These are phyloP conservation scores for Isabelozyma heimii DNA, from an alignment of 805 yeast genomes.

Conservation along the genomic window DNA sequence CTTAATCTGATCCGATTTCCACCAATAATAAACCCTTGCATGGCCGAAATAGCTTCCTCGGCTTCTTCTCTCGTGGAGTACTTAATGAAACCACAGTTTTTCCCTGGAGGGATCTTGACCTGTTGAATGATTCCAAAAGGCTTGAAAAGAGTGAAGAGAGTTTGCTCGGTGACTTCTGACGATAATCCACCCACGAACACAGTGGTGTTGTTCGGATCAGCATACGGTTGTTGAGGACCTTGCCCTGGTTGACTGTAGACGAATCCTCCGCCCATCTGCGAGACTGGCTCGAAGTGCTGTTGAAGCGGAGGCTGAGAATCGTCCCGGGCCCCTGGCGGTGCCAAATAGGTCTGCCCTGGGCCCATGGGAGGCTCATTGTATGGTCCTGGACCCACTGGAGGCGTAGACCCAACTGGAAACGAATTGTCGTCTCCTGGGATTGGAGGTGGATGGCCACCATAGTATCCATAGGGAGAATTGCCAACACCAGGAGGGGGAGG, in stretches of 20 bases:
- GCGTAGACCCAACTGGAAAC: neutral
- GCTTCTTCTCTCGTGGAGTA: conserved; percentile 76
- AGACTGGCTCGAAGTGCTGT: neutral
- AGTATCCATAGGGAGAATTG: conserved; percentile 3
- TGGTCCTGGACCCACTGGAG: neutral
- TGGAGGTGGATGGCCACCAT: conserved; percentile 5
- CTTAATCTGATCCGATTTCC: conserved; percentile 79
- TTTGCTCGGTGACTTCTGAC: conserved; percentile 59
- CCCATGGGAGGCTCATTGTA: neutral
- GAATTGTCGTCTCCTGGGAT: neutral
- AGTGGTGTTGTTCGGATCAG: conserved; percentile 68
- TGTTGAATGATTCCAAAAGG: conserved; percentile 72
- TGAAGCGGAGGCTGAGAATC: neutral
- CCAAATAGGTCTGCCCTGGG: neutral
- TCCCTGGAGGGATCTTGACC: conserved; percentile 76
- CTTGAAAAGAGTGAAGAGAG: conserved; percentile 58
- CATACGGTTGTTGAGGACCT: conserved; percentile 22
- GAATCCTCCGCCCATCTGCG: neutral
- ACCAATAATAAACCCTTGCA: conserved; percentile 90
- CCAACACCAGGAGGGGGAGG: conserved; percentile 9
- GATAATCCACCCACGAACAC: conserved; percentile 77
- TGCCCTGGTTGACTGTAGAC: neutral
- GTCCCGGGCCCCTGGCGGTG: conserved; percentile 7
- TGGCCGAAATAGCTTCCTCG: conserved; percentile 76
- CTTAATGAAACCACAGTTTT: conserved; percentile 88